Evolutionary conservation across 2,329 filamentous ascomycete genomes (phyloP).

Genomic region (Nakataea oryzae): DNA sequence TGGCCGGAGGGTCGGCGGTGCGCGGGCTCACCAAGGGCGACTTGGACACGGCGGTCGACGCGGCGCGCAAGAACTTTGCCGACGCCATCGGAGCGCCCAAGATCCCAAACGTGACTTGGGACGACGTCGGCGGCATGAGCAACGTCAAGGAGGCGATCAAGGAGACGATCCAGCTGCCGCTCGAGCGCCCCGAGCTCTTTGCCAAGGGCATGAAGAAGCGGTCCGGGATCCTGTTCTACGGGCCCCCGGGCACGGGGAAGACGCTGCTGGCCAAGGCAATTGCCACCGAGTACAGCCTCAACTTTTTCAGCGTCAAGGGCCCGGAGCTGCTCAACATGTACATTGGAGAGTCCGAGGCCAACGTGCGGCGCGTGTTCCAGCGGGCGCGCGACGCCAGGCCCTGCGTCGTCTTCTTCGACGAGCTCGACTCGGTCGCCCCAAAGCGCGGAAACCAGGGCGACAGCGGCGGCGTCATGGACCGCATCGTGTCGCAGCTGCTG

Average conservation of each 20-base stretch:
- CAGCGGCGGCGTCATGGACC: slow-evolving; percentile 95
- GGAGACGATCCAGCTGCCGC: slow-evolving; percentile 89
- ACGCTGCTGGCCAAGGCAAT: slow-evolving; percentile 89
- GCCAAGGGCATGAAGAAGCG: slow-evolving; percentile 98
- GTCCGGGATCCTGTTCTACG: slow-evolving; percentile 86
- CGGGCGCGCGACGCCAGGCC: slow-evolving; percentile 75
- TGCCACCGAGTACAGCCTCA: slow-evolving; percentile 85
- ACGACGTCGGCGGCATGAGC: slow-evolving; percentile 84
- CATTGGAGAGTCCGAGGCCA: slow-evolving; percentile 88
- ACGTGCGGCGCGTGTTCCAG: slow-evolving; percentile 82
- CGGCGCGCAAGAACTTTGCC: slow-evolving; percentile 93
- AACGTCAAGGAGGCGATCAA: slow-evolving; percentile 96
- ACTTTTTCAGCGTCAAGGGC: slow-evolving; percentile 91
- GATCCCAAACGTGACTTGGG: slow-evolving; percentile 94
- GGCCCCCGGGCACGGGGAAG: slow-evolving; percentile 84
- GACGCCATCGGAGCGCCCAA: slow-evolving; percentile 96
- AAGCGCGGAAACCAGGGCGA: slow-evolving; percentile 97
- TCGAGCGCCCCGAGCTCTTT: slow-evolving; percentile 86
- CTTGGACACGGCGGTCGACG: slow-evolving; percentile 88
- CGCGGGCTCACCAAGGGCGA: slow-evolving; percentile 72
- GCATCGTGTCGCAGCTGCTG: slow-evolving; percentile 88
- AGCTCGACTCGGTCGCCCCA: slow-evolving; percentile 85
- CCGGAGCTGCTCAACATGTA: slow-evolving; percentile 93
- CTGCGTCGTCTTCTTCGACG: slow-evolving; percentile 89
- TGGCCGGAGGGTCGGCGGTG: slow-evolving; percentile 73